These are phyloP conservation scores for Adansonia digitata DNA, from an alignment of 345 rosid species.

Conservation along the genomic window DNA sequence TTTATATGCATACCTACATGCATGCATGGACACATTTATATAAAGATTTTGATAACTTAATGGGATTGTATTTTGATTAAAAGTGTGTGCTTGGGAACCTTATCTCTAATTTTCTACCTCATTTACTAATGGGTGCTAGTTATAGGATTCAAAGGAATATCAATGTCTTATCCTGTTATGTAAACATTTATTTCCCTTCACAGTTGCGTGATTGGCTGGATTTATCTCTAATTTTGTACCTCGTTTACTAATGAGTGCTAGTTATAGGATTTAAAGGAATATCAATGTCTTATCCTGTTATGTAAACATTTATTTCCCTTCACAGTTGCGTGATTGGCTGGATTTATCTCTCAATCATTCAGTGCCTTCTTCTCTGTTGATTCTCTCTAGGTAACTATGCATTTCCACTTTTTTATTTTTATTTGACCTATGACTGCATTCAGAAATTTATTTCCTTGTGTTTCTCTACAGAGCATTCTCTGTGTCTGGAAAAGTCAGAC, in stretches of 20 bases:
- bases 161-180: slow-evolving; percentile 13
- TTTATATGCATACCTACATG: not conserved
- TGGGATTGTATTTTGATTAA: not conserved
- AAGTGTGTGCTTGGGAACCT: not conserved
- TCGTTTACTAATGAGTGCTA: not conserved
- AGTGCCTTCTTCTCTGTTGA: slow-evolving; percentile 88
- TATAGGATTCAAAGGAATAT: not conserved
- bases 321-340: slow-evolving; percentile 88
- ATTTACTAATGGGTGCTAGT: not conserved
- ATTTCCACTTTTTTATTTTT: slow-evolving; percentile 12
- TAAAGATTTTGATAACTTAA: not conserved
- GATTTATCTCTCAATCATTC: slow-evolving; percentile 90
- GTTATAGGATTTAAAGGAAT: not conserved
- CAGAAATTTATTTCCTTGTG: slow-evolving; percentile 3
- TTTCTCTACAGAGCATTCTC: slow-evolving; percentile 64
- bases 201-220: slow-evolving; percentile 94
- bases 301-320: slow-evolving; percentile 16
- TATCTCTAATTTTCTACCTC: not conserved
- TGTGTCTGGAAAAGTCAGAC: slow-evolving; percentile 85
- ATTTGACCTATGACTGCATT: slow-evolving; percentile 3
- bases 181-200: slow-evolving; percentile 22
- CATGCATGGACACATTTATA: not conserved
- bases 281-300: slow-evolving; percentile 12
- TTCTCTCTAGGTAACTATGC: slow-evolving; percentile 69
- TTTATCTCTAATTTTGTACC: not conserved